Evolutionary conservation across 441 rosid genomes (phyloP).

Genomic region (Flueggea neowawraea): DNA sequence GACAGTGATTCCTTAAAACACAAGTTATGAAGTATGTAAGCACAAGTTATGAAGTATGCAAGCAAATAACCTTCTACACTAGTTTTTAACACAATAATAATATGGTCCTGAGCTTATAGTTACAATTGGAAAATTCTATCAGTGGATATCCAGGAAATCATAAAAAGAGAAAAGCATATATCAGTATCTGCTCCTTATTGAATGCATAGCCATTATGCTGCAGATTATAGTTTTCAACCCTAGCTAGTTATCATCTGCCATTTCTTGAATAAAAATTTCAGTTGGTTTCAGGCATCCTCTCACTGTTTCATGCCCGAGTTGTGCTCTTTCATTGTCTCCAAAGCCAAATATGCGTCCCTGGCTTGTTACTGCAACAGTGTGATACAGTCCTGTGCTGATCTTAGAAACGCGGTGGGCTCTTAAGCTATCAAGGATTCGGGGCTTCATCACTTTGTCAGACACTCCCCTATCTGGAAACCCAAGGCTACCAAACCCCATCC

Average conservation of each 20-base stretch:
- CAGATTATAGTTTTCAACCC: slow-evolving; percentile 6
- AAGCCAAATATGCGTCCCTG: slow-evolving; percentile 76
- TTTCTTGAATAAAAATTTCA: slow-evolving; percentile 61
- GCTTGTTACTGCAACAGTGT: slow-evolving; percentile 73
- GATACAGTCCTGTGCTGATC: slow-evolving; percentile 88
- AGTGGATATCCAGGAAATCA: not conserved
- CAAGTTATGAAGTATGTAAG: not conserved
- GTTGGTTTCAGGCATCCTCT: slow-evolving; percentile 76
- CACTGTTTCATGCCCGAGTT: slow-evolving; percentile 78
- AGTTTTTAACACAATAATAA: not conserved
- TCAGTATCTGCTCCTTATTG: not conserved
- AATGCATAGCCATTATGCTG: not conserved
- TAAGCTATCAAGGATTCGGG: slow-evolving; percentile 67
- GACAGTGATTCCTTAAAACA: too few species aligned
- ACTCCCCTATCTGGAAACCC: slow-evolving; percentile 80
- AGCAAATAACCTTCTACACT: not conserved
- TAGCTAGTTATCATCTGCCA: slow-evolving; percentile 15
- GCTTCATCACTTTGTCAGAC: slow-evolving; percentile 70
- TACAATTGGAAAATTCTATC: slow-evolving; percentile 13
- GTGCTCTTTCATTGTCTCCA: slow-evolving; percentile 92
- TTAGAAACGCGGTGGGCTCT: slow-evolving; percentile 67
- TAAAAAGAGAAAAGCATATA: not conserved
- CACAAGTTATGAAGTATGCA: not conserved
- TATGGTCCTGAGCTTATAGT: not conserved
- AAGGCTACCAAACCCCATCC: slow-evolving; percentile 94